Evolutionary conservation across 2,329 filamentous ascomycete species (phyloP).

Genomic region (Ramularia endophylla): DNA sequence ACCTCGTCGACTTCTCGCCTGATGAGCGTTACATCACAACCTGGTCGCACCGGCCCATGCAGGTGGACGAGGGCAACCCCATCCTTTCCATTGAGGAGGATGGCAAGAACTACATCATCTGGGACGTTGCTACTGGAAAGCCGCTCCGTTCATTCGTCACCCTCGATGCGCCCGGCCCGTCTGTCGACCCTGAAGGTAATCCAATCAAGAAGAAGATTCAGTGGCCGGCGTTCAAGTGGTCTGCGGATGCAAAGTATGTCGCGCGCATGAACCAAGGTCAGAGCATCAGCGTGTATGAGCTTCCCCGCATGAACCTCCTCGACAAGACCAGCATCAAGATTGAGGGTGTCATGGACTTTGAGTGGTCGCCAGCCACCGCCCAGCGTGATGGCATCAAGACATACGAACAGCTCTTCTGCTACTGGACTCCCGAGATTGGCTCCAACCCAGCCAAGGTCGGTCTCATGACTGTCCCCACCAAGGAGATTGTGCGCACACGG

Average conservation of each 20-base stretch:
- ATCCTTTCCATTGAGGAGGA: conserved; percentile 75
- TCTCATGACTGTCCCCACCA: conserved; percentile 92
- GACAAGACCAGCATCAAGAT: conserved; percentile 94
- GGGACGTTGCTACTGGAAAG: conserved; percentile 87
- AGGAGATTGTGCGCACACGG: conserved; percentile 86
- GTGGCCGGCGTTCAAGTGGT: conserved; percentile 99
- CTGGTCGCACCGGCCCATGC: conserved; percentile 92
- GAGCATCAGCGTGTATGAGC: conserved; percentile 86
- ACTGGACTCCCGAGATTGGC: conserved; percentile 97
- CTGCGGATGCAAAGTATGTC: conserved; percentile 93
- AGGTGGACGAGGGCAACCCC: conserved; percentile 83
- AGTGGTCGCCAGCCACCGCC: conserved; percentile 85
- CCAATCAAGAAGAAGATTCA: conserved; percentile 84
- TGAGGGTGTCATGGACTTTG: conserved; percentile 94
- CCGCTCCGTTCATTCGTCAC: conserved; percentile 91
- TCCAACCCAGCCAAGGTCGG: conserved; percentile 97
- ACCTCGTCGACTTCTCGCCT: conserved; percentile 93
- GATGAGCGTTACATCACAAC: conserved; percentile 89
- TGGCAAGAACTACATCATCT: conserved; percentile 98
- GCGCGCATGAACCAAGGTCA: conserved; percentile 82
- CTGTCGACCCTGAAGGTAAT: conserved; percentile 55
- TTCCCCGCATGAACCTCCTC: conserved; percentile 81
- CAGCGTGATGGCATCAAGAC: conserved; percentile 79
- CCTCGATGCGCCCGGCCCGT: conserved; percentile 66
- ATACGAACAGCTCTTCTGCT: conserved; percentile 95